These are phyloP conservation scores for Pseudonitzschia multiseries DNA, from an alignment of 108 stramenopile species.

Conservation along the genomic window DNA sequence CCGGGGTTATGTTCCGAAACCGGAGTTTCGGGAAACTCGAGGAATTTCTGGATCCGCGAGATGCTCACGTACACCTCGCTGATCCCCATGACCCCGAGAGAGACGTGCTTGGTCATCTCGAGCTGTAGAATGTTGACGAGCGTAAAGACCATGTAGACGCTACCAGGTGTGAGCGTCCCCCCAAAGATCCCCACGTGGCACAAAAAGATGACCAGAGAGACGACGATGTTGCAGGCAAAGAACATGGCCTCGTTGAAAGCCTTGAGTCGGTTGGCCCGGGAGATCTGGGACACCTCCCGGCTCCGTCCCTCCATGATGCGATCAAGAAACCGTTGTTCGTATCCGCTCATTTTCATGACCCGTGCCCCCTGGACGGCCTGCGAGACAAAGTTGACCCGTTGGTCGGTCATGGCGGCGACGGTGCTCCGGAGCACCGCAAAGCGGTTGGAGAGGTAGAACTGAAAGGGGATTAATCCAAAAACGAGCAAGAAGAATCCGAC, in stretches of 20 bases:
- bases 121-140: conserved; percentile 86
- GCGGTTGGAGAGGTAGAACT: conserved; percentile 60
- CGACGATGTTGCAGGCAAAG: conserved; percentile 62
- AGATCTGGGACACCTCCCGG: conserved; percentile 67
- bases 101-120: conserved; percentile 85
- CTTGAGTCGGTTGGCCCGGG: conserved; percentile 64
- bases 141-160: conserved; percentile 73
- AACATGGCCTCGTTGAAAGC: conserved; percentile 87
- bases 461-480: conserved; percentile 82
- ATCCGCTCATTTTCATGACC: conserved; percentile 85
- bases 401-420: conserved; percentile 86
- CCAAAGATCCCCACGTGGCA: conserved; percentile 48
- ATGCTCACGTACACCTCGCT: conserved; percentile 72
- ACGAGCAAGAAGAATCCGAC: conserved; percentile 80
- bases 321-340: conserved; percentile 70
- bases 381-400: conserved; percentile 81
- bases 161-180: conserved; percentile 47
- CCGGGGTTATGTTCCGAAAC: conserved; percentile 1
- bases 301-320: conserved; percentile 63
- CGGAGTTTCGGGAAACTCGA: conserved; percentile 56
- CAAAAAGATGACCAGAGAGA: conserved; percentile 65
- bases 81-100: conserved; percentile 76
- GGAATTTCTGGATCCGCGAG: conserved; percentile 66
- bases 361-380: conserved; percentile 87
- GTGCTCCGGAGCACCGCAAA: conserved; percentile 73